A percentile compares a stretch with the other conserved stretches of the same genome.
phyloP scores from a whole-genome alignment of 2,329 filamentous ascomycete species.

The Tolypocladium cylindrosporum region DNA sequence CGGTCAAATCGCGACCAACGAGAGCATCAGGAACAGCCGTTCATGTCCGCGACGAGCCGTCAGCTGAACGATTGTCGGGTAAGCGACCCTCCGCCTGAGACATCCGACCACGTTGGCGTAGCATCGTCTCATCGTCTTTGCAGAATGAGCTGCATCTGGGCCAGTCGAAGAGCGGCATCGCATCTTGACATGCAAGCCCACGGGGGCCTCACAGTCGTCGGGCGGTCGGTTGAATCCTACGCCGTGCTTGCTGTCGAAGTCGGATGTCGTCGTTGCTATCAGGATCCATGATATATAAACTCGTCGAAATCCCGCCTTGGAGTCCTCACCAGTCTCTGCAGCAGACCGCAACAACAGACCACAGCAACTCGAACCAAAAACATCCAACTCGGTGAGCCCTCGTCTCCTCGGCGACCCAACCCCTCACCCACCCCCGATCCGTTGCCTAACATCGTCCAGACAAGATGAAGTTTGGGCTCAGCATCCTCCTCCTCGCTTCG shows the following conservation, averaged over 20 bases:
- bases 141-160: background rate
- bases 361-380: background rate
- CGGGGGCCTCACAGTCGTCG: background rate
- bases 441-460: background rate
- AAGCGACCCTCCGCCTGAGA: background rate
- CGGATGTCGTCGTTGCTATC: background rate
- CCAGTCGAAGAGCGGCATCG: background rate
- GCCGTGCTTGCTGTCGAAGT: background rate
- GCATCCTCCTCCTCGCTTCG: constrained; percentile 1
- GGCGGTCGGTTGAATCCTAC: background rate
- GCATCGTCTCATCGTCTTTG: background rate
- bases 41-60: background rate
- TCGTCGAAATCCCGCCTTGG: background rate
- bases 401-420: background rate
- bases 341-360: background rate
- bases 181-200: background rate
- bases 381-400: background rate
- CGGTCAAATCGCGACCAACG: background rate
- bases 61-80: background rate
- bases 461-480: constrained; percentile 2
- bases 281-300: background rate
- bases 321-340: background rate
- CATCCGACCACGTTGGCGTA: background rate
- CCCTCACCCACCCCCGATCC: background rate
- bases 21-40: background rate